Evolutionary conservation across 345 rosid species (phyloP).

Genomic region (Eucalyptus paniculata): DNA sequence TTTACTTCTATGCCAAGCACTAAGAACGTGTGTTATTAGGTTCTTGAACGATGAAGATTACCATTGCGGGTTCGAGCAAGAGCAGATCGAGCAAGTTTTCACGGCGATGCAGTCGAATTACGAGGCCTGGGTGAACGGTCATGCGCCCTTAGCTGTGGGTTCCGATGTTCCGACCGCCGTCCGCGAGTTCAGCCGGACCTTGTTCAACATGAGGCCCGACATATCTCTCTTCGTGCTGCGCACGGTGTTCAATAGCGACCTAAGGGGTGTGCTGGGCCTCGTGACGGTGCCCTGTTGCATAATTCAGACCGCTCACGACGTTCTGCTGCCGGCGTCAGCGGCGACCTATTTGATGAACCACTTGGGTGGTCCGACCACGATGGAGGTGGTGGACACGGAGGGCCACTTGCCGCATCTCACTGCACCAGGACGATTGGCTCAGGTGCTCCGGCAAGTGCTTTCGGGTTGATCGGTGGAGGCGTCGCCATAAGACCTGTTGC

Average conservation of each 20-base stretch:
- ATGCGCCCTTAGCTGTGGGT: slow-evolving; percentile 64
- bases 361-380: slow-evolving; percentile 56
- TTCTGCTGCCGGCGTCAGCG: slow-evolving; percentile 54
- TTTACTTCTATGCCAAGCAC: not conserved
- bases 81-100: slow-evolving; percentile 52
- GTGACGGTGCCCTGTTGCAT: slow-evolving; percentile 56
- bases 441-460: slow-evolving; percentile 53
- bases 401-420: slow-evolving; percentile 88
- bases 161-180: slow-evolving; percentile 80
- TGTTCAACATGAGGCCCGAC: slow-evolving; percentile 90
- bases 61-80: slow-evolving; percentile 63
- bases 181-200: slow-evolving; percentile 70
- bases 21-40: not conserved
- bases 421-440: slow-evolving; percentile 56
- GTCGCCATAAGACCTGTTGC: not conserved
- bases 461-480: not conserved
- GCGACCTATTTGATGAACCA: slow-evolving; percentile 51
- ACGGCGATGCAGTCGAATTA: slow-evolving; percentile 72
- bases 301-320: slow-evolving; percentile 58
- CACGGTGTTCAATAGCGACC: slow-evolving; percentile 59
- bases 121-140: slow-evolving; percentile 74
- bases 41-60: slow-evolving; percentile 58
- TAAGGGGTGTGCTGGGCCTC: slow-evolving; percentile 56
- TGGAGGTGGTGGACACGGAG: slow-evolving; percentile 53
- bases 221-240: slow-evolving; percentile 48